Evolutionary conservation across 148 eudicot genomes (phyloP).

Genomic region (Diospyros kaki): DNA sequence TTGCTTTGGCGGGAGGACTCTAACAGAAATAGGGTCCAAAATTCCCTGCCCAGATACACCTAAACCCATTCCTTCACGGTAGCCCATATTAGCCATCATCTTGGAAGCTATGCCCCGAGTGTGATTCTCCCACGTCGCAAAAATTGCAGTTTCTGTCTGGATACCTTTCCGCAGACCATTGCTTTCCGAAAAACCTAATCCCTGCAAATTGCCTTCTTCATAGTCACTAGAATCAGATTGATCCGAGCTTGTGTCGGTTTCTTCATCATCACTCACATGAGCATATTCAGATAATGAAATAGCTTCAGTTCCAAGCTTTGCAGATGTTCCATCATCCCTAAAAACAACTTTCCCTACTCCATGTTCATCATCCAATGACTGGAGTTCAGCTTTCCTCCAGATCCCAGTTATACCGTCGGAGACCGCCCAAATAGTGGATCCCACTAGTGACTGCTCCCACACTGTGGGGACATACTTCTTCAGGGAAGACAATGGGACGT

Average conservation of each 20-base stretch:
- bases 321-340: slow-evolving; percentile 58
- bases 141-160: slow-evolving; percentile 84
- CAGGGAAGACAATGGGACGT: slow-evolving; percentile 55
- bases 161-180: slow-evolving; percentile 63
- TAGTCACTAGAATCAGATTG: slow-evolving; percentile 49
- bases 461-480: slow-evolving; percentile 57
- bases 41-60: slow-evolving; percentile 86
- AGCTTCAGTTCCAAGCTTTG: slow-evolving; percentile 50
- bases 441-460: slow-evolving; percentile 60
- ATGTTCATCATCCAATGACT: slow-evolving; percentile 70
- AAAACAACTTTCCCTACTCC: slow-evolving; percentile 52
- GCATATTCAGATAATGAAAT: slow-evolving; percentile 69
- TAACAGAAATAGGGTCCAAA: slow-evolving; percentile 68
- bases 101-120: slow-evolving; percentile 94
- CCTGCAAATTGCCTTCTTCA: slow-evolving; percentile 54
- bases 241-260: slow-evolving; percentile 41
- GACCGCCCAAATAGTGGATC: slow-evolving; percentile 68
- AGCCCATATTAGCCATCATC: slow-evolving; percentile 99
- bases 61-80: slow-evolving; percentile 93
- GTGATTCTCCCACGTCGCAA: slow-evolving; percentile 97
- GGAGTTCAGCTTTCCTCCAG: slow-evolving; percentile 91
- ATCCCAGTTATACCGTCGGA: slow-evolving; percentile 47
- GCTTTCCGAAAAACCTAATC: slow-evolving; percentile 68
- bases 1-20: slow-evolving; percentile 79
- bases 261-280: slow-evolving; percentile 51